phyloP scores from a whole-genome alignment of 1,284 basidiomycete species.

The Puccinia polysora region DNA sequence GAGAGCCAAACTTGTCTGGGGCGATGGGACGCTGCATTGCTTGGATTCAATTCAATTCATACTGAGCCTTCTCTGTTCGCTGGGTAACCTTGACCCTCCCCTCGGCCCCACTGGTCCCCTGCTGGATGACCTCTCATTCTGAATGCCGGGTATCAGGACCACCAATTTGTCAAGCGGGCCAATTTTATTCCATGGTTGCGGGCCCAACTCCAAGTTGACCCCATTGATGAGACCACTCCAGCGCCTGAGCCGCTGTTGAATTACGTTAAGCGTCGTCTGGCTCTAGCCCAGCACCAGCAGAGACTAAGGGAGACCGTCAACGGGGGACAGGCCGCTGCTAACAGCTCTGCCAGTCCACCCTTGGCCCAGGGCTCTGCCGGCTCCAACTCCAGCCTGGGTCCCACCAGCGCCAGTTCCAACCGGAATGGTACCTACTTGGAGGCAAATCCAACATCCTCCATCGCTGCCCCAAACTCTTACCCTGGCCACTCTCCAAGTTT shows the following conservation, averaged over 20 bases:
- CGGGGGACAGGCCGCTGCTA: neutral
- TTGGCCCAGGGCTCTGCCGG: neutral
- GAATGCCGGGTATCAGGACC: conserved; percentile 23
- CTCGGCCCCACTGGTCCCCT: neutral
- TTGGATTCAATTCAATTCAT: neutral
- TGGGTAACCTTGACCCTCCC: neutral
- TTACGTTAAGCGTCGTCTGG: conserved; percentile 40
- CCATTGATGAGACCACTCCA: conserved; percentile 26
- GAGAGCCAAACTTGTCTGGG: neutral
- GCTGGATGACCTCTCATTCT: neutral
- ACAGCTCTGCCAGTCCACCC: neutral
- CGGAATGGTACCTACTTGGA: neutral
- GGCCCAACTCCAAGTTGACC: conserved; percentile 34
- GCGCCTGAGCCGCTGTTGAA: conserved; percentile 30
- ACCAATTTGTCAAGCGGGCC: conserved; percentile 38
- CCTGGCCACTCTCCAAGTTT: neutral
- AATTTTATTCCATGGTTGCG: conserved; percentile 43
- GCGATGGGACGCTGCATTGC: neutral
- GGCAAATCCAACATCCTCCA: conserved; percentile 1
- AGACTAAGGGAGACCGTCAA: conserved; percentile 16
- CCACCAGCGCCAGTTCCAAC: neutral
- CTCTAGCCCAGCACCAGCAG: conserved; percentile 32
- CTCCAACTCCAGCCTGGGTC: no score
- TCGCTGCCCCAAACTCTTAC: neutral
- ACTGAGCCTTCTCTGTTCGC: neutral